Conservation (phyloP, 2,329 filamentous ascomycete genomes). For the Ophiostoma sp. region DNA sequence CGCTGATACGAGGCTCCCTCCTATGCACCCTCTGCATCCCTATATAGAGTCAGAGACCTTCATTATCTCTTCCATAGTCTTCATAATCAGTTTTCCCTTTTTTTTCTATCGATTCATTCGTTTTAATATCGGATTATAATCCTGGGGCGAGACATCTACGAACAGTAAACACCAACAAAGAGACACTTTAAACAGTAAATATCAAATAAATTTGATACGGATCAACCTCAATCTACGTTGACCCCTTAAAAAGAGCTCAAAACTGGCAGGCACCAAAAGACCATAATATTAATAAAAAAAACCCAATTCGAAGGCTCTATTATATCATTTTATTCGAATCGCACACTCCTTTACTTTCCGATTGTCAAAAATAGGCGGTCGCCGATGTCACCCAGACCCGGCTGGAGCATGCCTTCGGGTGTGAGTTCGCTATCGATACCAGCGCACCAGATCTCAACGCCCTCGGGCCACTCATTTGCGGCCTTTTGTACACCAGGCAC, state of each 20-base stretch:
- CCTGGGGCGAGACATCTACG: not conserved
- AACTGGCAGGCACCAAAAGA: not conserved
- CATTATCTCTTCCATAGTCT: too few relatives aligned
- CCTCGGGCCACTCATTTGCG: constrained; percentile 71
- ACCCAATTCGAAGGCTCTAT: not conserved
- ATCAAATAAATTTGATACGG: not conserved
- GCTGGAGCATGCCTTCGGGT: constrained; percentile 80
- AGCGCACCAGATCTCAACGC: constrained; percentile 75
- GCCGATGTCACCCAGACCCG: constrained; percentile 83
- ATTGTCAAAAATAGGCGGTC: constrained; percentile 85
- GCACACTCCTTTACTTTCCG: constrained; percentile 59
- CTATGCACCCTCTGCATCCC: too few relatives aligned
- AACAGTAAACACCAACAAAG: not conserved
- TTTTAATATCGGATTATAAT: too few relatives aligned
- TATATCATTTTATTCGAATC: not conserved
- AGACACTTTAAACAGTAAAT: not conserved
- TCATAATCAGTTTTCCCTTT: too few relatives aligned
- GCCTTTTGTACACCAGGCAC: constrained; percentile 64
- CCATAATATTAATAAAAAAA: not conserved
- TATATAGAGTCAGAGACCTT: too few relatives aligned
- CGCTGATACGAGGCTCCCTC: too few relatives aligned
- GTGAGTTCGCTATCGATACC: constrained; percentile 71
- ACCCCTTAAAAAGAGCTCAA: not conserved
- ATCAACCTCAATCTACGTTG: not conserved
- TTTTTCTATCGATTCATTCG: too few relatives aligned